phyloP scores from a whole-genome alignment of 2,329 filamentous ascomycete species.

The Diplodia intermedia region DNA sequence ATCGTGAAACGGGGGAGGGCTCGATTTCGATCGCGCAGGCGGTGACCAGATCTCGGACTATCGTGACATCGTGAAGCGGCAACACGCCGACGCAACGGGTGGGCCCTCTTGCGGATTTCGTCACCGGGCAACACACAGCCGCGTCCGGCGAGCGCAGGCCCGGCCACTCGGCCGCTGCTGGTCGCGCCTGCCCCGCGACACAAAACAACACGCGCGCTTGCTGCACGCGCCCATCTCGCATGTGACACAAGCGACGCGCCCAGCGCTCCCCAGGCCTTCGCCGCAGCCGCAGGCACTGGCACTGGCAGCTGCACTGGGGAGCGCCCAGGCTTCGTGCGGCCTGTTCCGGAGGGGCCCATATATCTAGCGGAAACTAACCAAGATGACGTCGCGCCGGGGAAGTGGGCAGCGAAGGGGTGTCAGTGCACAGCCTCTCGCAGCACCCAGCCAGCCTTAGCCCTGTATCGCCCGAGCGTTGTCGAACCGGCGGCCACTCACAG shows the following conservation, averaged over 20 bases:
- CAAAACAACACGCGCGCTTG: constrained; percentile 4
- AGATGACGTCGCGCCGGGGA: constrained; percentile 26
- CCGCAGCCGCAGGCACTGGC: not conserved
- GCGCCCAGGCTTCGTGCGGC: constrained; percentile 8
- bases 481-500: constrained; percentile 10
- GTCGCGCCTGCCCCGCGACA: not conserved
- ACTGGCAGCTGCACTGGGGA: too few relatives aligned
- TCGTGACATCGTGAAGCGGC: constrained; percentile 25
- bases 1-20: constrained; percentile 15
- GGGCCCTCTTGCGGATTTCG: constrained; percentile 11
- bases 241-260: constrained; percentile 19
- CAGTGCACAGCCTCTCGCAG: constrained; percentile 24
- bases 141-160: not conserved
- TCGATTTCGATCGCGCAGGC: constrained; percentile 23
- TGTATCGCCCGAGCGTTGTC: constrained; percentile 17
- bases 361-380: constrained; percentile 18
- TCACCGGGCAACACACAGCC: constrained; percentile 8
- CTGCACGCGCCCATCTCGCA: constrained; percentile 16
- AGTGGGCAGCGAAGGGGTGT: constrained; percentile 18
- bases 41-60: constrained; percentile 29
- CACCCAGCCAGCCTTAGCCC: constrained; percentile 18
- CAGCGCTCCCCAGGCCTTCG: not conserved
- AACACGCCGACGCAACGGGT: not conserved
- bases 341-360: constrained; percentile 21
- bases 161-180: too few relatives aligned